phyloP scores from a whole-genome alignment of 2,329 filamentous ascomycete species.

The Beauveria sp. region DNA sequence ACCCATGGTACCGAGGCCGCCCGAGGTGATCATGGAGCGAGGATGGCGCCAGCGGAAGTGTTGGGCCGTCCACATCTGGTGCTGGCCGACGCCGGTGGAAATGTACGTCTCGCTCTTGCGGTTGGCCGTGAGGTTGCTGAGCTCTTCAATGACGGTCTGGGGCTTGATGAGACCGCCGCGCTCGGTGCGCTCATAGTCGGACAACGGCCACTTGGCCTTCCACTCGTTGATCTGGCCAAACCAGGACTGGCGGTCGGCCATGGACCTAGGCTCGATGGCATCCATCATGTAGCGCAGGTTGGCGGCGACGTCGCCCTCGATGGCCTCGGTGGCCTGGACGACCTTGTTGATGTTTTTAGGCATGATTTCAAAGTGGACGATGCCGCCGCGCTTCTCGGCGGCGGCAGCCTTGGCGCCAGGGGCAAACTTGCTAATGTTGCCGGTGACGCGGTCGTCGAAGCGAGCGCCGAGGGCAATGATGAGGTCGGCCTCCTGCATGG shows the following conservation, averaged over 20 bases:
- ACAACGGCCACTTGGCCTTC: slow-evolving; percentile 86
- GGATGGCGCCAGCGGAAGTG: slow-evolving; percentile 93
- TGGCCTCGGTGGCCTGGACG: slow-evolving; percentile 88
- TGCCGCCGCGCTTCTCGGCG: slow-evolving; percentile 78
- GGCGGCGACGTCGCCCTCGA: slow-evolving; percentile 81
- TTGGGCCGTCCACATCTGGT: slow-evolving; percentile 98
- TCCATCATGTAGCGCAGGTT: slow-evolving; percentile 74
- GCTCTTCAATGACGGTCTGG: slow-evolving; percentile 82
- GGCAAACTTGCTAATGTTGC: slow-evolving; percentile 75
- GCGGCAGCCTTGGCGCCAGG: slow-evolving; percentile 81
- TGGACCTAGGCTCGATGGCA: slow-evolving; percentile 53
- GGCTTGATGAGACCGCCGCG: slow-evolving; percentile 82
- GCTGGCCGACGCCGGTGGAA: slow-evolving; percentile 89
- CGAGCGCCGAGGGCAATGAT: slow-evolving; percentile 90
- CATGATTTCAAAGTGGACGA: slow-evolving; percentile 97
- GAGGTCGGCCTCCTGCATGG: slow-evolving; percentile 93
- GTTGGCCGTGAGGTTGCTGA: slow-evolving; percentile 73
- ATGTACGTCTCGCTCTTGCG: slow-evolving; percentile 83
- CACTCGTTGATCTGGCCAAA: slow-evolving; percentile 82
- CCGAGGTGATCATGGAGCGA: slow-evolving; percentile 91
- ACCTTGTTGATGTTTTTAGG: slow-evolving; percentile 99
- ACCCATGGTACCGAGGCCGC: slow-evolving; percentile 82
- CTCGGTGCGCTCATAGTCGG: slow-evolving; percentile 70
- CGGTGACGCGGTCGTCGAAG: slow-evolving; percentile 93
- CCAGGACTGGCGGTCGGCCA: slow-evolving; percentile 70